Conservation (phyloP, 345 rosid species). For the Zanthoxylum bungeanum region DNA sequence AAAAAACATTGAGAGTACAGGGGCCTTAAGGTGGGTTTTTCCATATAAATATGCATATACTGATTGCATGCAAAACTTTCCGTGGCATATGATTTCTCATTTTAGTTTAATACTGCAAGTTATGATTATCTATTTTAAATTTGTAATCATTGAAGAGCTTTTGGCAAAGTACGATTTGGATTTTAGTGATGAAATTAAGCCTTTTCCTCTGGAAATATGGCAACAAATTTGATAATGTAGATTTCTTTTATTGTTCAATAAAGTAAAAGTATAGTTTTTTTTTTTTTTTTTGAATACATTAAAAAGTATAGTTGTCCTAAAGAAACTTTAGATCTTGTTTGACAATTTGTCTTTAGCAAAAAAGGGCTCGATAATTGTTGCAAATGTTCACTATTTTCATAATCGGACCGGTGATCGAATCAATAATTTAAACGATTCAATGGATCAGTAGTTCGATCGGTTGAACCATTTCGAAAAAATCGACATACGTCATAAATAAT, state of each 20-base stretch:
- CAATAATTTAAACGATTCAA: too few relatives aligned
- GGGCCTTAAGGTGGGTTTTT: too few relatives aligned
- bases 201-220: neutral
- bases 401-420: too few relatives aligned
- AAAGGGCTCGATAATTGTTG: neutral
- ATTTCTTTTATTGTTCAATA: neutral
- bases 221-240: neutral
- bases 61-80: neutral
- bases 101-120: neutral
- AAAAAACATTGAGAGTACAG: too few relatives aligned
- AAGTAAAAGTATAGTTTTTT: conserved; percentile 1
- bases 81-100: neutral
- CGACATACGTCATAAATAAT: too few relatives aligned
- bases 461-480: too few relatives aligned
- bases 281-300: too few relatives aligned
- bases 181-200: neutral
- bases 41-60: too few relatives aligned
- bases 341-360: neutral
- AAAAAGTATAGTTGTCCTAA: neutral
- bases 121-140: neutral
- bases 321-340: neutral
- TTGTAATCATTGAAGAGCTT: neutral
- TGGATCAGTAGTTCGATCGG: too few relatives aligned
- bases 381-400: too few relatives aligned
- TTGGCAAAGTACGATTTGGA: conserved; percentile 1